Conservation (phyloP, 2,329 filamentous ascomycete genomes). For the Claviceps capensis region DNA sequence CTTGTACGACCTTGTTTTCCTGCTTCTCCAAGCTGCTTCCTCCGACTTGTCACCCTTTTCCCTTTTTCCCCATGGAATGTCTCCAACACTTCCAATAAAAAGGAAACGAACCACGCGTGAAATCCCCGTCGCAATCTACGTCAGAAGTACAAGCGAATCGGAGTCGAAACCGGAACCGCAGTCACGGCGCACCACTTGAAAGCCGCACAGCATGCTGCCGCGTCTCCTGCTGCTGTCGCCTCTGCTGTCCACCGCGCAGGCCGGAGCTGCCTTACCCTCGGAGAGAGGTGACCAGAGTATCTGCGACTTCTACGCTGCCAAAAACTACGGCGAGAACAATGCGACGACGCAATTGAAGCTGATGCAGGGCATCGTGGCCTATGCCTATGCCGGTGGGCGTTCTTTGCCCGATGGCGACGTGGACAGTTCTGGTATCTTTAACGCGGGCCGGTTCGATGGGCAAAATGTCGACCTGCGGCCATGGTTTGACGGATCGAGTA, state of each 20-base stretch:
- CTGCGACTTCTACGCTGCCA: conserved; percentile 18
- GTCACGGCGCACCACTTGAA: neutral
- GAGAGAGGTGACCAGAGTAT: conserved; percentile 9
- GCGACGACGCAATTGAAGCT: conserved; percentile 14
- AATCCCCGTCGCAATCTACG: no score
- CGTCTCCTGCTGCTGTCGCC: neutral
- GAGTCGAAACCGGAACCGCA: no score
- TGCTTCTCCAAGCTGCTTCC: no score
- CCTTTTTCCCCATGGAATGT: no score
- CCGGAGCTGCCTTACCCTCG: neutral
- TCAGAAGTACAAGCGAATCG: no score
- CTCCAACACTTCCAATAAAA: no score
- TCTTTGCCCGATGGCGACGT: conserved; percentile 7
- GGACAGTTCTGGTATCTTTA: conserved; percentile 17
- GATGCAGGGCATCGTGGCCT: conserved; percentile 16
- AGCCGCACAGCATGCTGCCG: neutral
- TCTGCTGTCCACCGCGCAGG: neutral
- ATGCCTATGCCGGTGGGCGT: conserved; percentile 15
- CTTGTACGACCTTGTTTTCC: no score
- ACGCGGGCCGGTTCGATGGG: conserved; percentile 12
- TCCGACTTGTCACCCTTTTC: no score
- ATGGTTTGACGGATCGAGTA: conserved; percentile 19
- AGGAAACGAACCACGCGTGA: no score
- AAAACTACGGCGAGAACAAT: conserved; percentile 12
- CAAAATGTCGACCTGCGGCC: conserved; percentile 13